phyloP scores from a whole-genome alignment of 129 eudicot species.

The Flaveria trinervia region DNA sequence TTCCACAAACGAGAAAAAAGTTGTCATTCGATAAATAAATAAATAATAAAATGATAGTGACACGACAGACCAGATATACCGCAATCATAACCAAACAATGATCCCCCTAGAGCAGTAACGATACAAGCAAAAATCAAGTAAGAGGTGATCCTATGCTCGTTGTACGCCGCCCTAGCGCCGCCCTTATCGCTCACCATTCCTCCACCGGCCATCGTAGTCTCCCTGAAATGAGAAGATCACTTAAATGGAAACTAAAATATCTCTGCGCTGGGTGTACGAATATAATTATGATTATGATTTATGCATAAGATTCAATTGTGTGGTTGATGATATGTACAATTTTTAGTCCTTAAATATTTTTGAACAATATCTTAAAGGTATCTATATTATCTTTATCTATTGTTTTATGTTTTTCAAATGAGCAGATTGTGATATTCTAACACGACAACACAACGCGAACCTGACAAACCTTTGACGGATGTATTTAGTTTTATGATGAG shows the following conservation, averaged over 20 bases:
- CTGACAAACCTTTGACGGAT: too few relatives aligned
- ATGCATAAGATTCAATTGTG: background rate
- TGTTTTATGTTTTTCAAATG: too few relatives aligned
- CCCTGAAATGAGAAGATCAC: constrained; percentile 9
- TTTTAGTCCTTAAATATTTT: too few relatives aligned
- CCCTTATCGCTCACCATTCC: constrained; percentile 41
- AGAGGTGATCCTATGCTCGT: constrained; percentile 65
- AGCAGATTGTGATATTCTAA: too few relatives aligned
- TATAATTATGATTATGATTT: background rate
- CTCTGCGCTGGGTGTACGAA: background rate
- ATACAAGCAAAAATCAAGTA: constrained; percentile 72
- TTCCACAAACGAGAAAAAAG: too few relatives aligned
- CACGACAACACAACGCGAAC: too few relatives aligned
- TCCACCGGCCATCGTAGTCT: constrained; percentile 70
- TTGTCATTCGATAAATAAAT: too few relatives aligned
- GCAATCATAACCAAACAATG: constrained; percentile 90
- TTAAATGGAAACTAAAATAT: background rate
- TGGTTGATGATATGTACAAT: background rate
- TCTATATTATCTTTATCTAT: too few relatives aligned
- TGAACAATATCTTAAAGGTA: too few relatives aligned
- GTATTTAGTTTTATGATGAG: too few relatives aligned
- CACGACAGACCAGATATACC: constrained; percentile 83
- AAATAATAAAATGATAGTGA: background rate
- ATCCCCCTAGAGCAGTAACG: constrained; percentile 82
- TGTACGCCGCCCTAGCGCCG: constrained; percentile 61